Conservation (phyloP, 108 stramenopile species). For the Stephanodiscus minutulus region DNA sequence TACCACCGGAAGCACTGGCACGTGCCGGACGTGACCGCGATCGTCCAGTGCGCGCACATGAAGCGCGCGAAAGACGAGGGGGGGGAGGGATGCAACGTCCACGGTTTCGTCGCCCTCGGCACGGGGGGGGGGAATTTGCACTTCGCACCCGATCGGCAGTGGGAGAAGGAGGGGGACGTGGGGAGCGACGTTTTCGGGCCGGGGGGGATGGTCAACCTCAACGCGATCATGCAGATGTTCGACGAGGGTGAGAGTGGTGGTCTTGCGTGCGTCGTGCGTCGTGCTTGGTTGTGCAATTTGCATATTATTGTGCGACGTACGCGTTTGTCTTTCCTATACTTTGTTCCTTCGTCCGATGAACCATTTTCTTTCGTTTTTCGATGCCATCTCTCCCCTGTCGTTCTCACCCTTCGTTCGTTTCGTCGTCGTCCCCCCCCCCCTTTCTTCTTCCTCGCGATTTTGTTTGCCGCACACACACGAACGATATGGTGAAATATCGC, state of each 20-base stretch:
- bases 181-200: neutral
- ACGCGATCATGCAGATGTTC: conserved; percentile 40
- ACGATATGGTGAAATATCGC: no score
- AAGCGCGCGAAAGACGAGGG: conserved; percentile 41
- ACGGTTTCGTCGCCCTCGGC: conserved; percentile 84
- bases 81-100: conserved; percentile 93
- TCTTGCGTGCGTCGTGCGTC: no score
- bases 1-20: conserved; percentile 91
- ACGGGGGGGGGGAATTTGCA: conserved; percentile 94
- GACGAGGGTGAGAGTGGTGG: conserved; percentile 31
- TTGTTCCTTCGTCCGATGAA: no score
- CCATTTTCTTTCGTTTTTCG: neutral
- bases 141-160: conserved; percentile 85
- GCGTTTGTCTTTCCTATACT: no score
- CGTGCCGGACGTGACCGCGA: conserved; percentile 53
- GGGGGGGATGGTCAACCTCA: conserved; percentile 38
- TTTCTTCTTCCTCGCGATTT: neutral
- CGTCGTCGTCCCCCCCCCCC: neutral
- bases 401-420: neutral
- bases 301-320: neutral
- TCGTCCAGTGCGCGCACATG: conserved; percentile 65
- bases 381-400: neutral
- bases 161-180: conserved; percentile 53
- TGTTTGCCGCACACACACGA: no score
- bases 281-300: no score